Evolutionary conservation across 371 early-diverging fungal genomes (phyloP).

Genomic region (Parasitella parasitica): DNA sequence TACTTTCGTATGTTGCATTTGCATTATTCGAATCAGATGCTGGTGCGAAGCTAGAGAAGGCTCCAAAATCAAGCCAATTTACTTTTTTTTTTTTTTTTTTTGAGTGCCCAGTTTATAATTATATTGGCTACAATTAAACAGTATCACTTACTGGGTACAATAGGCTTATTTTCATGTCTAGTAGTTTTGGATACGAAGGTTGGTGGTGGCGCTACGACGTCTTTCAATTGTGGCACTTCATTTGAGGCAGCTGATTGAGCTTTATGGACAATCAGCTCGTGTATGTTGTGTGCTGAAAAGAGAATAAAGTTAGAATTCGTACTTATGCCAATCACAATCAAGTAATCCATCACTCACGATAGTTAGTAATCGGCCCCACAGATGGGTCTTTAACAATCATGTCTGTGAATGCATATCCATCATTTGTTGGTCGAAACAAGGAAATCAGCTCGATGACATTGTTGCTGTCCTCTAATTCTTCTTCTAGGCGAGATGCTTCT

Average conservation of each 20-base stretch:
- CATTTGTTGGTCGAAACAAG: conserved; percentile 42
- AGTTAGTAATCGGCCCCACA: conserved; percentile 1
- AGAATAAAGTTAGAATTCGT: neutral
- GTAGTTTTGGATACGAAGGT: conserved; percentile 24
- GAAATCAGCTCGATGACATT: conserved; percentile 15
- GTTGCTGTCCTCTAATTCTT: conserved; percentile 18
- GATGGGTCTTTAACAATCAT: conserved; percentile 9
- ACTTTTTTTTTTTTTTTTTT: too few relatives aligned
- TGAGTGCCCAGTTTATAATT: too few relatives aligned
- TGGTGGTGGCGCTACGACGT: conserved; percentile 35
- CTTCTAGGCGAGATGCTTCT: conserved; percentile 17
- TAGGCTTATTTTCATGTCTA: conserved; percentile 39
- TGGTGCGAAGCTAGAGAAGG: conserved; percentile 53
- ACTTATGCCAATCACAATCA: too few relatives aligned
- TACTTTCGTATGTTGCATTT: conserved; percentile 44
- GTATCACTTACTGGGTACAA: conserved; percentile 34
- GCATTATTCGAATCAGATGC: conserved; percentile 48
- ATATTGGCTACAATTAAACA: too few relatives aligned
- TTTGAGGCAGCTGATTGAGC: conserved; percentile 15
- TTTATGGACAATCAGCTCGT: conserved; percentile 41
- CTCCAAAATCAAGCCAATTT: conserved; percentile 54
- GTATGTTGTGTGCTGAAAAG: conserved; percentile 26
- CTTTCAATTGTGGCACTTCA: conserved; percentile 26
- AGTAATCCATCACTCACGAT: conserved; percentile 32
- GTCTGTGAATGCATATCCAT: conserved; percentile 48